phyloP scores from a whole-genome alignment of 2,329 filamentous ascomycete genomes.

The Raffaelea ambrosiae region DNA sequence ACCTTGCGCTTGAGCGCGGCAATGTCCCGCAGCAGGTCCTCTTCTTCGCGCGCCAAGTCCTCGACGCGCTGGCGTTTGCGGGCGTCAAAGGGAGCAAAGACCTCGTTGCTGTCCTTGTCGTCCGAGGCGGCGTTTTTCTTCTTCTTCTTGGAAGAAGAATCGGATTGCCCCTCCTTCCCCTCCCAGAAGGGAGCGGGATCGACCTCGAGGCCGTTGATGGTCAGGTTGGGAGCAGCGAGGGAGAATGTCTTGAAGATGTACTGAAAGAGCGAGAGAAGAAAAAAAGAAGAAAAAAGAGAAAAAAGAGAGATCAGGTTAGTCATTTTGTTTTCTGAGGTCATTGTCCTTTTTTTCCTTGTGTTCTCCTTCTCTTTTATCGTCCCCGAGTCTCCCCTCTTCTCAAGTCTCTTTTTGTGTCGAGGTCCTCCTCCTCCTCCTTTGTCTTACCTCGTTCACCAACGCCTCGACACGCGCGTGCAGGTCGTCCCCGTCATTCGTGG shows the following conservation, averaged over 20 bases:
- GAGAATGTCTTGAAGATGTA: slow-evolving; percentile 55
- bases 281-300: background rate
- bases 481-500: slow-evolving; percentile 39
- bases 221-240: slow-evolving; percentile 49
- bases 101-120: slow-evolving; percentile 15
- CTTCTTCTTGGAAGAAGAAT: background rate
- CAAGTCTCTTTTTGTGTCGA: too few species aligned
- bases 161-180: slow-evolving; percentile 3
- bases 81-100: slow-evolving; percentile 52
- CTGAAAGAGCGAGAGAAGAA: slow-evolving; percentile 22
- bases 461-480: slow-evolving; percentile 50
- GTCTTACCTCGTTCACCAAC: slow-evolving; percentile 47
- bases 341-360: background rate
- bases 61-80: slow-evolving; percentile 51
- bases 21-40: slow-evolving; percentile 56
- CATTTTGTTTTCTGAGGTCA: background rate
- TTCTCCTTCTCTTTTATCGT: background rate
- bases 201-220: slow-evolving; percentile 52
- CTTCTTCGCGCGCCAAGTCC: slow-evolving; percentile 52
- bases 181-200: slow-evolving; percentile 28
- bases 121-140: background rate
- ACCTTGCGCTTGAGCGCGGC: slow-evolving; percentile 49
- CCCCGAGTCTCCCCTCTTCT: too few species aligned
- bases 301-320: background rate
- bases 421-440: too few species aligned